These are phyloP conservation scores for Stachybotrys elegans DNA, from an alignment of 2,329 filamentous ascomycete genomes.

Conservation along the genomic window DNA sequence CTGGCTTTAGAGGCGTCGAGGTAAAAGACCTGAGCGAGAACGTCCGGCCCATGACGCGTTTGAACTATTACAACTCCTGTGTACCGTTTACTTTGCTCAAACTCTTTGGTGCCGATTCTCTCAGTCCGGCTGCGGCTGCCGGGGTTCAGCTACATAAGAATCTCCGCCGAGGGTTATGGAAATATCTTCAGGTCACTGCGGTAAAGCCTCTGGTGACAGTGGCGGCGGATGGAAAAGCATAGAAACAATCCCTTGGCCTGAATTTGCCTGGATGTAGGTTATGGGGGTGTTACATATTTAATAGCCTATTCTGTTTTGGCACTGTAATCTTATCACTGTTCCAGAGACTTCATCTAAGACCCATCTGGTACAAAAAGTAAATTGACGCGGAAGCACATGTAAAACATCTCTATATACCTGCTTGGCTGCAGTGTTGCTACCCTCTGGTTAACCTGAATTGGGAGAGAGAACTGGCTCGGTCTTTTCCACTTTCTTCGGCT, in stretches of 20 bases:
- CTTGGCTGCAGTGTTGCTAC: no score
- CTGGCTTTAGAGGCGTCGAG: neutral
- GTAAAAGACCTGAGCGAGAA: neutral
- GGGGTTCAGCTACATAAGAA: neutral
- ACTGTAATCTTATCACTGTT: no score
- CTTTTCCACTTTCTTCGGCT: no score
- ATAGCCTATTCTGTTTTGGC: no score
- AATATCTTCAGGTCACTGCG: neutral
- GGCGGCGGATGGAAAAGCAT: neutral
- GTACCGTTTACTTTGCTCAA: neutral
- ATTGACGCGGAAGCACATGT: no score
- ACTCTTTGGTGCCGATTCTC: neutral
- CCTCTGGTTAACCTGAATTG: no score
- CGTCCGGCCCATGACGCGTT: neutral
- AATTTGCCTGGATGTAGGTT: neutral
- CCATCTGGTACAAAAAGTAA: no score
- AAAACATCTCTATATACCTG: no score
- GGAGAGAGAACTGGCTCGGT: no score
- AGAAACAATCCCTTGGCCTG: neutral
- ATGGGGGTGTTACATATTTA: no score
- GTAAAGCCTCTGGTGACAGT: neutral
- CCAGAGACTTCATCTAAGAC: no score
- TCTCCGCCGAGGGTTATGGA: neutral
- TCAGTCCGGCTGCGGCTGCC: neutral
- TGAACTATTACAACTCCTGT: neutral